phyloP scores from a whole-genome alignment of 208 protist species.

The Trypanosoma grayi region DNA sequence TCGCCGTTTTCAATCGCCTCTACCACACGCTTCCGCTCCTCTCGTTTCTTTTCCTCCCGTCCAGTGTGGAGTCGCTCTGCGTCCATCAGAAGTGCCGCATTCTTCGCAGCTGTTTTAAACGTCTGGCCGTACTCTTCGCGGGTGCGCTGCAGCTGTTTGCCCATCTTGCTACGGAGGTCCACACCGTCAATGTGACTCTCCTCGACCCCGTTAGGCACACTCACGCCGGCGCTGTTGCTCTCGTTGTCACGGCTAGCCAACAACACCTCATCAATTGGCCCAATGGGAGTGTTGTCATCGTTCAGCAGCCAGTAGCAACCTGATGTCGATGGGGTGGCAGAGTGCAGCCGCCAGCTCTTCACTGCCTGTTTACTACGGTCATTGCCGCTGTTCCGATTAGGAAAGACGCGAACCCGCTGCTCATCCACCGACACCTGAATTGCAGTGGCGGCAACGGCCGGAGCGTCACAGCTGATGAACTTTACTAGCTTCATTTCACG shows the following conservation, averaged over 20 bases:
- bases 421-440: slow-evolving; percentile 14
- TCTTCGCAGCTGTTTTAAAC: slow-evolving; percentile 66
- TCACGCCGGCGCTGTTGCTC: background rate
- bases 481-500: slow-evolving; percentile 68
- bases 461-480: slow-evolving; percentile 76
- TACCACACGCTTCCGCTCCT: slow-evolving; percentile 55
- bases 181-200: slow-evolving; percentile 38
- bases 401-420: slow-evolving; percentile 9
- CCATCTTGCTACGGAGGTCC: slow-evolving; percentile 74
- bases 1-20: slow-evolving; percentile 62
- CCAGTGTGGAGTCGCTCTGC: slow-evolving; percentile 49
- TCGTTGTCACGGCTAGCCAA: slow-evolving; percentile 34
- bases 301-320: slow-evolving; percentile 73
- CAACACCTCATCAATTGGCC: slow-evolving; percentile 45
- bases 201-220: slow-evolving; percentile 11
- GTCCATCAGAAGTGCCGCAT: slow-evolving; percentile 59
- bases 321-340: slow-evolving; percentile 8
- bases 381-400: background rate
- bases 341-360: slow-evolving; percentile 18
- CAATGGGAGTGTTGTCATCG: slow-evolving; percentile 60
- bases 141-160: slow-evolving; percentile 55
- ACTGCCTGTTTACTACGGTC: background rate
- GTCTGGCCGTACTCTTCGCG: slow-evolving; percentile 67
- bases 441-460: slow-evolving; percentile 42
- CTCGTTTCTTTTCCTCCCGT: slow-evolving; percentile 43